These are phyloP conservation scores for Dactylellina sp. DNA, from an alignment of 2,329 filamentous ascomycete species.

Conservation along the genomic window DNA sequence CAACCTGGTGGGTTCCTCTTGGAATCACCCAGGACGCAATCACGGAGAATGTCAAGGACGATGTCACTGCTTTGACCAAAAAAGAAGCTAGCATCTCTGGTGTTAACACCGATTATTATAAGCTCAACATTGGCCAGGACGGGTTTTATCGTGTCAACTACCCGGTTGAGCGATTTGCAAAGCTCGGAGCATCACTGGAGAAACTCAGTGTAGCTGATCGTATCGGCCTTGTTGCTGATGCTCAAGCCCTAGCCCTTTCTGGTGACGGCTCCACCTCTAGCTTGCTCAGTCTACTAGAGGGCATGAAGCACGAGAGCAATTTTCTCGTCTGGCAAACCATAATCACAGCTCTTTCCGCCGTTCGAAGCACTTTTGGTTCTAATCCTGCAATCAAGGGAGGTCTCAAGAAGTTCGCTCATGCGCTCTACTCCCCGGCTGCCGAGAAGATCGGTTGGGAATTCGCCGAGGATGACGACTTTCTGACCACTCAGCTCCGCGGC, in stretches of 20 bases:
- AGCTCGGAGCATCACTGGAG: constrained; percentile 80
- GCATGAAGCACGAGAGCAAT: constrained; percentile 83
- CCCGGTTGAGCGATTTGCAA: constrained; percentile 81
- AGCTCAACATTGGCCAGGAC: constrained; percentile 88
- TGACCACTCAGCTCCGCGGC: constrained; percentile 83
- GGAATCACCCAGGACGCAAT: constrained; percentile 81
- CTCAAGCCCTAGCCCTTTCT: constrained; percentile 86
- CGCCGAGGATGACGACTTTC: constrained; percentile 80
- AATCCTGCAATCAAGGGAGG: constrained; percentile 74
- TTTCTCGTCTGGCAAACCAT: constrained; percentile 93
- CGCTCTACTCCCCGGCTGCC: constrained; percentile 79
- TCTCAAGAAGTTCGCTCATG: constrained; percentile 81
- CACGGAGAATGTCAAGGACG: constrained; percentile 65
- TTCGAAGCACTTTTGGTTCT: constrained; percentile 86
- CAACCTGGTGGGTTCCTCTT: constrained; percentile 94
- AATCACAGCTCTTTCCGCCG: constrained; percentile 77
- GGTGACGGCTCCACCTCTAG: constrained; percentile 85
- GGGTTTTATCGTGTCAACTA: constrained; percentile 96
- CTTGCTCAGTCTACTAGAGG: constrained; percentile 83
- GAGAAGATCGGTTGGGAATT: constrained; percentile 89
- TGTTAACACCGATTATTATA: constrained; percentile 85
- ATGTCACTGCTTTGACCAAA: constrained; percentile 76
- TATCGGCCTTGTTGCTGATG: constrained; percentile 90
- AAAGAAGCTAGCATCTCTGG: constrained; percentile 82
- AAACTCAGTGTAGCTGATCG: constrained; percentile 86